A percentile compares a stretch with the other conserved stretches of the same genome.
phyloP scores from a whole-genome alignment of 1,284 basidiomycete genomes.

The Ustilago bromivora region DNA sequence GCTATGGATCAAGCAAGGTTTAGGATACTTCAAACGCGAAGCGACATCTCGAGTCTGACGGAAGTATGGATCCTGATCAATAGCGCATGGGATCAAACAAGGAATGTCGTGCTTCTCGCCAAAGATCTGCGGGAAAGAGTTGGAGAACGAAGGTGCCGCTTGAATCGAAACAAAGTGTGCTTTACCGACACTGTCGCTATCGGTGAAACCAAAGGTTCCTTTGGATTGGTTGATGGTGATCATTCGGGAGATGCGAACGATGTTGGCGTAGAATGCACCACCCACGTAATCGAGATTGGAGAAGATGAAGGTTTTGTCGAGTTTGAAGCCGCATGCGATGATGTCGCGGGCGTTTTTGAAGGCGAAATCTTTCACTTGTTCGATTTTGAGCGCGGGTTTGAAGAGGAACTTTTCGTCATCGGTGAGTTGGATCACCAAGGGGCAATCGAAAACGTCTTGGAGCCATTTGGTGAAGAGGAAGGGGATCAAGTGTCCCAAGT shows the following conservation, averaged over 20 bases:
- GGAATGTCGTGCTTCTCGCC: constrained; percentile 86
- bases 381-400: constrained; percentile 90
- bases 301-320: constrained; percentile 97
- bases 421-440: constrained; percentile 93
- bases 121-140: constrained; percentile 98
- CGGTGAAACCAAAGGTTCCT: constrained; percentile 94
- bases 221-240: constrained; percentile 95
- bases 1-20: constrained; percentile 90
- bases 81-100: constrained; percentile 95
- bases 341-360: constrained; percentile 92
- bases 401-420: constrained; percentile 99
- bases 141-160: constrained; percentile 95
- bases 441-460: constrained; percentile 94
- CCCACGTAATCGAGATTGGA: constrained; percentile 88
- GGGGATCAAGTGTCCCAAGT: constrained; percentile 96
- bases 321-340: constrained; percentile 93
- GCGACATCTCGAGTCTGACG: constrained; percentile 96
- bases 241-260: constrained; percentile 89
- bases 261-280: constrained; percentile 92
- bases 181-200: constrained; percentile 94
- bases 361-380: constrained; percentile 87
- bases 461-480: constrained; percentile 99
- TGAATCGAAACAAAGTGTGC: constrained; percentile 98
- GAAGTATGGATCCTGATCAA: constrained; percentile 94
- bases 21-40: constrained; percentile 91